Evolutionary conservation across 345 rosid species (phyloP), one percentile per base, ranked within the genome.

Genomic region (Salix arbutifolia): DNA sequence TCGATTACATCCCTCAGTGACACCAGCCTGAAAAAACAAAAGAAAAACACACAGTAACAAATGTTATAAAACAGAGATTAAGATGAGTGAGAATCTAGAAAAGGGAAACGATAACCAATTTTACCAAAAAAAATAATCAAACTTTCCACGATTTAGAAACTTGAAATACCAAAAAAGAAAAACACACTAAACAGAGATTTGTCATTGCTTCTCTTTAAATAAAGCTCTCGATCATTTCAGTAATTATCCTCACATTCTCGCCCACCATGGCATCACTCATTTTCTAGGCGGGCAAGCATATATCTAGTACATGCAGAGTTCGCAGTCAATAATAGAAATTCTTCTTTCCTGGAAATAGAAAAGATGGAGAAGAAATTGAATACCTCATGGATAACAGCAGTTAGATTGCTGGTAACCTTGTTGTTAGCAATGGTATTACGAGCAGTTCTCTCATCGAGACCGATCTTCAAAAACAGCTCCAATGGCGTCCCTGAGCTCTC

Each of bases 361-460:
- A 19, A 9, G 5, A 25, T 42, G 14, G 40, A 23, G 44, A 2
- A 31, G 12, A 60, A 37, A 35, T 18, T 21, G 67, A 52, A 21
- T 67, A 93, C 99, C 98, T 96, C 98, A 86, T 81, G 83, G 71
- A 96, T 89, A 78, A 96, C 92, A 78, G 90, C 88, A 8, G 90
- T 87, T 70, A 96, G 91, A 82, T 91, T 96, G 75, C 89, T 52
- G 65, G 98, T 96, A 80, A 96, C 94, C 86, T 93, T 93, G 83
- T 81, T 81, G 83, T 93, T 96, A 66, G 95, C 94, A 25, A 92
- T 67, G 69, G 99, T 92, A 88, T 92, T 88, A 33, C 80, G 76
- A 17, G 97, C 98, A 6, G 93, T 96, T 65, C 90, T 85, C 75
- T 93, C 95, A 26, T 96, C 99, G 71, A 96, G 86, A 44, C 96